A percentile compares a stretch with the other conserved stretches of the same genome.
phyloP scores from a whole-genome alignment of 441 rosid species.

The Aquilaria agallochum region DNA sequence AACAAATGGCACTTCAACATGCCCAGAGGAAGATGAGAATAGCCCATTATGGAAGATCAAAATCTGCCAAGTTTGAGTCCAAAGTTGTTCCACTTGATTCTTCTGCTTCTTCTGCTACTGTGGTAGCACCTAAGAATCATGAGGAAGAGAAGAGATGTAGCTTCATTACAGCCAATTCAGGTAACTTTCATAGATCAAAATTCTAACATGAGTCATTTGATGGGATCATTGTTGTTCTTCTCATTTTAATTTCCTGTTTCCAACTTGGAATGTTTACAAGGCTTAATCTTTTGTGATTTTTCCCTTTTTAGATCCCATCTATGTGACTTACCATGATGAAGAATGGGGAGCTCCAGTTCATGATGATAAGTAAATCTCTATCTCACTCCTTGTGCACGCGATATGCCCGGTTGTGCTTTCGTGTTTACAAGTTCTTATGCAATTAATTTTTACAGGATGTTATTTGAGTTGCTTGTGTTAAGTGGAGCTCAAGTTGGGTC shows the following conservation, averaged over 20 bases:
- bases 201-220: conserved; percentile 7
- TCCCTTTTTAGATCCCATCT: conserved; percentile 55
- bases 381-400: neutral
- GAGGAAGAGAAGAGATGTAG: conserved; percentile 50
- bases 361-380: conserved; percentile 53
- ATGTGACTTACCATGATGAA: conserved; percentile 79
- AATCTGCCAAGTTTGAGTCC: conserved; percentile 54
- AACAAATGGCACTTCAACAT: conserved; percentile 72
- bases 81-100: conserved; percentile 33
- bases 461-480: conserved; percentile 70
- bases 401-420: too few relatives aligned
- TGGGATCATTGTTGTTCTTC: neutral
- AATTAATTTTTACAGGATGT: conserved; percentile 34
- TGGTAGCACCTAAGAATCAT: neutral
- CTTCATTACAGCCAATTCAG: conserved; percentile 78
- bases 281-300: neutral
- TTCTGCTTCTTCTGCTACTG: conserved; percentile 7
- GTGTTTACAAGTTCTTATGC: neutral
- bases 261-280: neutral
- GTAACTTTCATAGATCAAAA: conserved; percentile 18
- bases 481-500: conserved; percentile 90
- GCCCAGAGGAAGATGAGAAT: conserved; percentile 72
- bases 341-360: conserved; percentile 94
- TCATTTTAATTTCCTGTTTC: neutral
- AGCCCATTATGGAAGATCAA: conserved; percentile 86